phyloP scores from a whole-genome alignment of 768 basidiomycete species.

The Boletales sp. region DNA sequence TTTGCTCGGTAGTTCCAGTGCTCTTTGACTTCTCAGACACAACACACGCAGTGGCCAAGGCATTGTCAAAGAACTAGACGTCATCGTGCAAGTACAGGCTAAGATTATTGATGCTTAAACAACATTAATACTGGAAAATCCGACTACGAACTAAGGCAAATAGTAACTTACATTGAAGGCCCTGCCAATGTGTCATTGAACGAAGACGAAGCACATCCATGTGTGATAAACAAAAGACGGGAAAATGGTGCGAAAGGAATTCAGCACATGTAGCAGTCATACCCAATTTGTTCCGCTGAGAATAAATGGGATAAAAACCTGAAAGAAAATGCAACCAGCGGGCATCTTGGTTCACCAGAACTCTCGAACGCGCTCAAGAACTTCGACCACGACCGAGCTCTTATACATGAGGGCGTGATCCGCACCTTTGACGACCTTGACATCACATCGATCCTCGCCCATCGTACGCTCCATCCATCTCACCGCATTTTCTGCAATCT shows the following conservation, averaged over 20 bases:
- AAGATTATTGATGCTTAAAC: constrained; percentile 31
- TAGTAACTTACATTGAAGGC: constrained; percentile 28
- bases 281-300: constrained; percentile 13
- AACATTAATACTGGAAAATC: constrained; percentile 28
- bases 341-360: constrained; percentile 40
- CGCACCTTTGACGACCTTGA: constrained; percentile 82
- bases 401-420: constrained; percentile 95
- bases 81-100: constrained; percentile 13
- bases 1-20: no score
- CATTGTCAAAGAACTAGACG: no score
- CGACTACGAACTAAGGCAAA: constrained; percentile 22
- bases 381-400: constrained; percentile 81
- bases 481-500: constrained; percentile 87
- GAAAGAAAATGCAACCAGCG: constrained; percentile 12
- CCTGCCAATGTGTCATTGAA: constrained; percentile 20
- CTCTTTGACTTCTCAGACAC: no score
- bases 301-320: constrained; percentile 5
- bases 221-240: constrained; percentile 19
- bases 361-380: constrained; percentile 65
- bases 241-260: constrained; percentile 3
- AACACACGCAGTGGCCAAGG: no score
- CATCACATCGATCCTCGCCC: constrained; percentile 67
- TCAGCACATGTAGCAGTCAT: constrained; percentile 5
- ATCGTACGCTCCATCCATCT: constrained; percentile 90
- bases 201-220: constrained; percentile 15